These are phyloP conservation scores for Triglochin maritima DNA, from an alignment of 106 monocot genomes.

Conservation along the genomic window DNA sequence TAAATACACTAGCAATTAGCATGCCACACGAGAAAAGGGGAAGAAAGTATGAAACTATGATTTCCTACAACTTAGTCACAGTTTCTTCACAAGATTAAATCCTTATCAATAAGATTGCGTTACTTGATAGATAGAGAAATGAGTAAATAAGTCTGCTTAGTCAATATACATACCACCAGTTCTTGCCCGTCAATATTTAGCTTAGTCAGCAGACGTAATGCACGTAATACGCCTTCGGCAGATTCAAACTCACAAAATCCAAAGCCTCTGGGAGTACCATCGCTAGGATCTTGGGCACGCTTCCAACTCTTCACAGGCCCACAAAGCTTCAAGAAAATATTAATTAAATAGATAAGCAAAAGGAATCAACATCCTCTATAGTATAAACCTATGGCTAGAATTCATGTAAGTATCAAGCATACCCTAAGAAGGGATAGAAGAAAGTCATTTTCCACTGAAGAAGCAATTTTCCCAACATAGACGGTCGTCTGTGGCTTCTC, in stretches of 20 bases:
- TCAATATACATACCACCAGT: constrained; percentile 52
- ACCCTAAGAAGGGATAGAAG: constrained; percentile 74
- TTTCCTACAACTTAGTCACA: too few relatives aligned
- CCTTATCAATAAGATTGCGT: too few relatives aligned
- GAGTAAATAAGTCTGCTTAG: too few relatives aligned
- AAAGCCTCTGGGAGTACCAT: constrained; percentile 77
- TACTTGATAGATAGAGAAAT: too few relatives aligned
- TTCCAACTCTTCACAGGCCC: constrained; percentile 99
- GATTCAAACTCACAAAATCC: constrained; percentile 98
- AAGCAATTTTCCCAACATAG: constrained; percentile 94
- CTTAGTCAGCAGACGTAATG: constrained; percentile 69
- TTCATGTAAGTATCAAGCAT: constrained; percentile 5
- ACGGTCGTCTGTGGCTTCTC: constrained; percentile 98
- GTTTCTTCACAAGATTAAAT: too few relatives aligned
- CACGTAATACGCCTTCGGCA: constrained; percentile 91
- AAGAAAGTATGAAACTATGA: too few relatives aligned
- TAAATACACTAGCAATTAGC: too few relatives aligned
- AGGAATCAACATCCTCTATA: neutral
- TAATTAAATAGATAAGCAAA: neutral
- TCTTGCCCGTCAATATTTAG: constrained; percentile 92
- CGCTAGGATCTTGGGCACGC: constrained; percentile 83
- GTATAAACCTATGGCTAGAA: neutral
- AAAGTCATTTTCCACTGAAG: constrained; percentile 83
- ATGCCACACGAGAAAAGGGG: too few relatives aligned
- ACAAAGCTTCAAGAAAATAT: constrained; percentile 49